Evolutionary conservation across 2,329 filamentous ascomycete species (phyloP).

Genomic region (Fusarium ramigenum): DNA sequence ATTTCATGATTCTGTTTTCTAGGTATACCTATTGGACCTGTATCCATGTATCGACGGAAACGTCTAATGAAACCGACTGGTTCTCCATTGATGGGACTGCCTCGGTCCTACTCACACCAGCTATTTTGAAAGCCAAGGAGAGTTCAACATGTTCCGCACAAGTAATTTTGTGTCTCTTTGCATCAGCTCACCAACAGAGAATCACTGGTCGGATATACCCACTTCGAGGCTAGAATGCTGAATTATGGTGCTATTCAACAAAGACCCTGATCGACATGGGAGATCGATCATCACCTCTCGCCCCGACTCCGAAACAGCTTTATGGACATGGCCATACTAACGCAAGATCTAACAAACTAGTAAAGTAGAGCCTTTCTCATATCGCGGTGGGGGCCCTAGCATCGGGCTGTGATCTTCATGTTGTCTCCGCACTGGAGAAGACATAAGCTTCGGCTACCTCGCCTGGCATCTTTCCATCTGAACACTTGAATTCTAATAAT

Average conservation of each 20-base stretch:
- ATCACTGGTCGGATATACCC: conserved; percentile 6
- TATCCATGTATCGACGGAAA: conserved; percentile 2
- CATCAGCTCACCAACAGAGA: conserved; percentile 1
- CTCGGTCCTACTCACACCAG: conserved; percentile 26
- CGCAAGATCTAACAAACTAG: not conserved
- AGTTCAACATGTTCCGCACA: not conserved
- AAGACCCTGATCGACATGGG: conserved; percentile 35
- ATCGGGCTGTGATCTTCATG: not conserved
- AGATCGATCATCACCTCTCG: not conserved
- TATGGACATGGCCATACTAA: not conserved
- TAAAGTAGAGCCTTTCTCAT: not conserved
- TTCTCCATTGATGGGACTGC: not conserved
- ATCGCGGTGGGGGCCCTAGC: not conserved
- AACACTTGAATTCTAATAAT: not conserved
- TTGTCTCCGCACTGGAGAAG: conserved; percentile 17
- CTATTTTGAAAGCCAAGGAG: conserved; percentile 14
- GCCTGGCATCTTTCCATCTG: conserved; percentile 14
- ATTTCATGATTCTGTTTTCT: not conserved
- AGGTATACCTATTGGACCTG: not conserved
- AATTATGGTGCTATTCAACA: not conserved
- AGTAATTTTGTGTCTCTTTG: not conserved
- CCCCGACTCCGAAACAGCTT: not conserved
- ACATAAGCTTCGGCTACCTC: conserved; percentile 30
- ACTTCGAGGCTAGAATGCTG: not conserved
- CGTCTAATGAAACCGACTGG: not conserved